Evolutionary conservation across 129 eudicot species (phyloP).

Genomic region (Flaveria linearis): DNA sequence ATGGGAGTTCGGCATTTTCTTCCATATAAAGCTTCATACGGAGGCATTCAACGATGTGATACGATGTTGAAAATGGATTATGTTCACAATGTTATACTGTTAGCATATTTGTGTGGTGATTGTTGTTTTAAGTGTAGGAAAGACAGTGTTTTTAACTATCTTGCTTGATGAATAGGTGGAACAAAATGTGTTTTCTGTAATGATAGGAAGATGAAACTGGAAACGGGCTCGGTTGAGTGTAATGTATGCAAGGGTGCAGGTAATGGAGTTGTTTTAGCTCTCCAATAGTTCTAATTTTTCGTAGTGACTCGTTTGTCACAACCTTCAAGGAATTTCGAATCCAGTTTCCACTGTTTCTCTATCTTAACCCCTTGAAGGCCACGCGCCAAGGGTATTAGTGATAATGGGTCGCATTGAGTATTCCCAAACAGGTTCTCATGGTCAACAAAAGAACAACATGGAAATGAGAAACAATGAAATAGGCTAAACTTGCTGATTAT

Average conservation of each 20-base stretch:
- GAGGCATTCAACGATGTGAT: not conserved
- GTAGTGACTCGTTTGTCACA: too few relatives aligned
- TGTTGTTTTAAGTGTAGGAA: not conserved
- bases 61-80: not conserved
- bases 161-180: conserved; percentile 65
- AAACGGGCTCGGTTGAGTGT: conserved; percentile 82
- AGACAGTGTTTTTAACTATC: conserved; percentile 18
- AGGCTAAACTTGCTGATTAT: not conserved
- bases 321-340: too few relatives aligned
- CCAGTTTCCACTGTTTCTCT: too few relatives aligned
- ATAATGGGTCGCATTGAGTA: too few relatives aligned
- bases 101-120: not conserved
- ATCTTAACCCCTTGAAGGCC: too few relatives aligned
- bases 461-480: too few relatives aligned
- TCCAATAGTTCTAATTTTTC: not conserved
- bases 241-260: conserved; percentile 99
- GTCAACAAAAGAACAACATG: too few relatives aligned
- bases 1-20: too few relatives aligned
- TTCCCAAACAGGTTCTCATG: too few relatives aligned
- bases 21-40: too few relatives aligned
- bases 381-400: too few relatives aligned
- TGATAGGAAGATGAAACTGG: conserved; percentile 89
- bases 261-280: conserved; percentile 25
- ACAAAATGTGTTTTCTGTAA: conserved; percentile 94
- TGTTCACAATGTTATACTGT: not conserved